A percentile compares a stretch with the other conserved stretches of the same genome.
These are phyloP conservation scores for Lodderomyces theae DNA, from an alignment of 1,139 yeast genomes.

Conservation along the genomic window DNA sequence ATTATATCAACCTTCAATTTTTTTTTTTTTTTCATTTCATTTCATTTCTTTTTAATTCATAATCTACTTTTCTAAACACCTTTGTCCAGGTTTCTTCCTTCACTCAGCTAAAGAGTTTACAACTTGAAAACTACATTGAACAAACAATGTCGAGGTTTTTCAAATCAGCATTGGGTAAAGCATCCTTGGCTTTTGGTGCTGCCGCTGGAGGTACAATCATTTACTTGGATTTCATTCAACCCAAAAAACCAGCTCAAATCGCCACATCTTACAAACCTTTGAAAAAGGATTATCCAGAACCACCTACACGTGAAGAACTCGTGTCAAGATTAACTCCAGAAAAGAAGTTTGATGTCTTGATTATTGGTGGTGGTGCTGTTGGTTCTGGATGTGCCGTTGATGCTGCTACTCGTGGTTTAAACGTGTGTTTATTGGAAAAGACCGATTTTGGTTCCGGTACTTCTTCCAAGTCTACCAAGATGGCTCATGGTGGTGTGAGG, in stretches of 20 bases:
- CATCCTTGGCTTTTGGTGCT: conserved; percentile 34
- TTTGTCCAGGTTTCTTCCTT: not conserved
- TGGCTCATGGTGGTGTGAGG: conserved; percentile 97
- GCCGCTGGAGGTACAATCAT: conserved; percentile 38
- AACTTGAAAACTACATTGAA: no score
- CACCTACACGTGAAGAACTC: conserved; percentile 37
- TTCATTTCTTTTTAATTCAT: no score
- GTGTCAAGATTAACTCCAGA: conserved; percentile 31
- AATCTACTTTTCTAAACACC: no score
- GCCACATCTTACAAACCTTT: conserved; percentile 37
- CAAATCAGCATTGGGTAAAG: conserved; percentile 24
- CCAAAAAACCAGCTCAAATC: conserved; percentile 35
- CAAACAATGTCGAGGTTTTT: conserved; percentile 21
- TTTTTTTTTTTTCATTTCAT: not conserved
- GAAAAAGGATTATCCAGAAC: conserved; percentile 31
- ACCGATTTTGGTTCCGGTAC: conserved; percentile 92
- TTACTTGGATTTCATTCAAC: conserved; percentile 41
- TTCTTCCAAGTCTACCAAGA: conserved; percentile 91
- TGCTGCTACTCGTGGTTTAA: conserved; percentile 86
- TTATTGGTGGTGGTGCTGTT: conserved; percentile 96
- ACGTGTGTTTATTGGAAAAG: conserved; percentile 83
- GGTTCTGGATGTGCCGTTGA: conserved; percentile 94
- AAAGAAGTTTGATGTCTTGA: conserved; percentile 71
- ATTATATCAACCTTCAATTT: not conserved
- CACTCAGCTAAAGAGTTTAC: not conserved